Evolutionary conservation across 1,284 basidiomycete species (phyloP), one percentile per base, ranked within the genome.

Genomic region (Pterula multifida): DNA sequence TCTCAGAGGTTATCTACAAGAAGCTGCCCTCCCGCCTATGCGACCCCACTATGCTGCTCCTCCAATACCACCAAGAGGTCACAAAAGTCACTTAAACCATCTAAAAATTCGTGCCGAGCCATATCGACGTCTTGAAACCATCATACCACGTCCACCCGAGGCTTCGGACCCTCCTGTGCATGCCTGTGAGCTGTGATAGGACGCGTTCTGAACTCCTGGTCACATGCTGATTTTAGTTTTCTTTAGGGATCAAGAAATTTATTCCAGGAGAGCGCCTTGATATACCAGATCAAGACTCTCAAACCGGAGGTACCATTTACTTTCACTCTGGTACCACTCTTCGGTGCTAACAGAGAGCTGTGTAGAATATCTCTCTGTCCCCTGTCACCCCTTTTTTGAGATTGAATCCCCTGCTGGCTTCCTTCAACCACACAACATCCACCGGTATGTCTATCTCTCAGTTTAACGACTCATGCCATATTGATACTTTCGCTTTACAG

Each of bases 1-100:
- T 54, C 63, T 81, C 15, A 62, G 64, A 50, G 59, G 63, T 53
- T 79, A 78, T 55, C 60, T 79, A 2, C 65, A 65, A 23, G 63
- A 67, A 45, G 71, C 73, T 15, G 59, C 49, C 3, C 69, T 83
- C 19, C 80, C 81, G 0, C 52, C 50, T 3, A 72, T 83, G 67
- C 56, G 55, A 15, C 61, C 68, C 36, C 62, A 64, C 50, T 54
- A 61, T 19, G 56, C 56, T 39, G 63, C 66, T n/a, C 65, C 67
- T 1, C 42, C 54, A 19, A 57, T 68, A 53, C 74, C 73, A 15
- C 63, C 68, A 1, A 49, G 57, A 3, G 71, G 70, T 23, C 68
- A 73, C 51, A 73, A 68, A 55, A 69, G 68, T 52, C 71, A 75
- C 55, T 55, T 59, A 21, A 72, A 73, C 55, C 52, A 60, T 28